Conservation (phyloP, 1,139 yeast genomes). For the Yamadazyma dendronema region DNA sequence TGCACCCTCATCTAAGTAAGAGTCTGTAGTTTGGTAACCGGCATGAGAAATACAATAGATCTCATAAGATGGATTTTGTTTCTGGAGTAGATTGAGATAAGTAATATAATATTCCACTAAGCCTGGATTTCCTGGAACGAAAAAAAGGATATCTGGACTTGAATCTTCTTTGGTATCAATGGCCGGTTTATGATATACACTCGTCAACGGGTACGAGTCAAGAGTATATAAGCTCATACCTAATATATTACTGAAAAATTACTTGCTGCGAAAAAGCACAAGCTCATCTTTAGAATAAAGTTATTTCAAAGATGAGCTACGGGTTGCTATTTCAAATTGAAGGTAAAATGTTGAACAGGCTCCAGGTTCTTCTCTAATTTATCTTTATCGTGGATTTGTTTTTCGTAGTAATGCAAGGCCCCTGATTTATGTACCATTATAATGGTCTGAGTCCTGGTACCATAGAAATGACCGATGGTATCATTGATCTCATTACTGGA, state of each 20-base stretch:
- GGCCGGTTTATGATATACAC: constrained; percentile 25
- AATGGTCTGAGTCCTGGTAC: constrained; percentile 88
- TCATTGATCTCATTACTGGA: constrained; percentile 6
- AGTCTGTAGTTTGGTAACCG: constrained; percentile 42
- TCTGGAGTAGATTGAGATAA: constrained; percentile 46
- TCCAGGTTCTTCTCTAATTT: constrained; percentile 1
- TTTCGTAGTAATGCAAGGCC: constrained; percentile 37
- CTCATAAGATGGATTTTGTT: constrained; percentile 43
- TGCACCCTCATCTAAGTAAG: constrained; percentile 9
- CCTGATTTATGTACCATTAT: constrained; percentile 57
- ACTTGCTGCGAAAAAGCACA: no score
- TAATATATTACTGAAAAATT: no score
- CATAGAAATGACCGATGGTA: constrained; percentile 58
- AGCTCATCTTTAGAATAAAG: no score
- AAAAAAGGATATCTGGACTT: constrained; percentile 32
- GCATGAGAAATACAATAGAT: constrained; percentile 55
- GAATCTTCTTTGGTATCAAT: constrained; percentile 2
- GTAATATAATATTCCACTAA: constrained; percentile 55
- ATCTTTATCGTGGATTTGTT: constrained; percentile 33
- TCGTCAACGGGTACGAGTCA: constrained; percentile 24
- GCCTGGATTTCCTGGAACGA: constrained; percentile 73
- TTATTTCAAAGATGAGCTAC: constrained; percentile 3
- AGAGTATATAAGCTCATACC: constrained; percentile 18
- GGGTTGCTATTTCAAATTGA: constrained; percentile 11
- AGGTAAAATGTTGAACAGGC: constrained; percentile 3